These are phyloP conservation scores for Penicillium crystallinum DNA, from an alignment of 495 filamentous ascomycete genomes.

Conservation along the genomic window DNA sequence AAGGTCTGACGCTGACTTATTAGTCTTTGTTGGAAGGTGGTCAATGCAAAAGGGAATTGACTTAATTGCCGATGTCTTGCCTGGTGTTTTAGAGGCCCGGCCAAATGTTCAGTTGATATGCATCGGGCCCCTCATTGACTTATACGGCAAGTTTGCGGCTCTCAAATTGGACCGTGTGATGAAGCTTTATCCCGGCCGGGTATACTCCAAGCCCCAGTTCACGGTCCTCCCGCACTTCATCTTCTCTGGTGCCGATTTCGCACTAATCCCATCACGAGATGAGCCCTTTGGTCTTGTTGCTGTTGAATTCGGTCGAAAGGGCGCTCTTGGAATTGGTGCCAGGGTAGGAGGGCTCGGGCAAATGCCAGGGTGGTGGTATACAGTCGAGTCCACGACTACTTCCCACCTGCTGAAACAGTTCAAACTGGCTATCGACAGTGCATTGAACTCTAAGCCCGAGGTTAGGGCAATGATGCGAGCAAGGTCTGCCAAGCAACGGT, in stretches of 20 bases:
- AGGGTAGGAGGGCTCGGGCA: constrained; percentile 64
- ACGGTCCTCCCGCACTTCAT: constrained; percentile 69
- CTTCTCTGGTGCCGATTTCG: constrained; percentile 75
- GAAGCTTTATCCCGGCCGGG: constrained; percentile 69
- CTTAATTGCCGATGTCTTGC: constrained; percentile 72
- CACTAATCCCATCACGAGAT: constrained; percentile 72
- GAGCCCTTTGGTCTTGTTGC: constrained; percentile 80
- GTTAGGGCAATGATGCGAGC: constrained; percentile 66
- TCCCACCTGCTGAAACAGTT: constrained; percentile 69
- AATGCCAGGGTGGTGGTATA: constrained; percentile 76
- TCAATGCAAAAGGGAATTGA: constrained; percentile 76
- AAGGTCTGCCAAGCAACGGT: constrained; percentile 69
- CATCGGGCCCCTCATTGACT: constrained; percentile 69
- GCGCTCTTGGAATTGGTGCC: constrained; percentile 69
- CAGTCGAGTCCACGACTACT: constrained; percentile 64
- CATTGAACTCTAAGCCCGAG: constrained; percentile 55
- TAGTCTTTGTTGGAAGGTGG: constrained; percentile 78
- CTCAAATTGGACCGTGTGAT: constrained; percentile 68
- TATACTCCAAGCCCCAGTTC: constrained; percentile 73
- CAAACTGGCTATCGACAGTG: constrained; percentile 60
- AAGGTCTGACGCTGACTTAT: constrained; percentile 62
- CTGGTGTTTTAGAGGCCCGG: constrained; percentile 62
- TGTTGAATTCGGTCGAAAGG: constrained; percentile 75
- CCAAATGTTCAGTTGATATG: constrained; percentile 65
- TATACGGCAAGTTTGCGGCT: constrained; percentile 74